Evolutionary conservation across 768 basidiomycete genomes (phyloP).

Genomic region (Pisolithus albus): DNA sequence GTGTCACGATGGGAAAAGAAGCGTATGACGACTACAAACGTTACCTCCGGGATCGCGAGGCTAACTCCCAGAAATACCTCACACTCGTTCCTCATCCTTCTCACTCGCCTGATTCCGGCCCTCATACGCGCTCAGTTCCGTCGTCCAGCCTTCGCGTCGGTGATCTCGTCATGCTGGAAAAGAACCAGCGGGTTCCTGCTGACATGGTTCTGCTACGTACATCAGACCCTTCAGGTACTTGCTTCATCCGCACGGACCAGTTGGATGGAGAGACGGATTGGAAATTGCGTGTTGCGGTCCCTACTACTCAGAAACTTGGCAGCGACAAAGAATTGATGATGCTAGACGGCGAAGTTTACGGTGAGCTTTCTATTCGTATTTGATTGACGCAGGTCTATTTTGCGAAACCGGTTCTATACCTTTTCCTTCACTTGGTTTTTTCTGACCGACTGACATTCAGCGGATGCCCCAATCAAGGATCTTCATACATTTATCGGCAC

Average conservation of each 20-base stretch:
- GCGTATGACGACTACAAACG: slow-evolving; percentile 98
- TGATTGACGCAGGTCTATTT: not conserved
- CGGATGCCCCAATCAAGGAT: slow-evolving; percentile 94
- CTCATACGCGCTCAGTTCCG: slow-evolving; percentile 71
- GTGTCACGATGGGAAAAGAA: slow-evolving; percentile 97
- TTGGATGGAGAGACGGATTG: slow-evolving; percentile 99
- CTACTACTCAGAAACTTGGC: slow-evolving; percentile 69
- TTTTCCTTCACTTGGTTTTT: not conserved
- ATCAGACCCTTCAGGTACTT: slow-evolving; percentile 83
- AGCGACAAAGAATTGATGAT: slow-evolving; percentile 45
- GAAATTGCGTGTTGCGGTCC: slow-evolving; percentile 90
- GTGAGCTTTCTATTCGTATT: slow-evolving; percentile 34
- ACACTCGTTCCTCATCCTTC: slow-evolving; percentile 50
- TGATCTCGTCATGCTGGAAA: slow-evolving; percentile 85
- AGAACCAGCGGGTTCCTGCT: slow-evolving; percentile 95
- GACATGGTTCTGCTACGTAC: slow-evolving; percentile 88
- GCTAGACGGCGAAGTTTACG: slow-evolving; percentile 86
- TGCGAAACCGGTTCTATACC: too few relatives aligned
- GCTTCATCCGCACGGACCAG: slow-evolving; percentile 97
- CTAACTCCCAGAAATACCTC: slow-evolving; percentile 89
- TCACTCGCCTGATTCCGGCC: slow-evolving; percentile 29
- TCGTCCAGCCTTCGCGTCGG: slow-evolving; percentile 87
- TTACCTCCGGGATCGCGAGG: slow-evolving; percentile 84
- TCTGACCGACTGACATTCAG: slow-evolving; percentile 30
- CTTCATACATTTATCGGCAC: slow-evolving; percentile 95